These are phyloP conservation scores for Lasiosphaeria hispida DNA, from an alignment of 495 filamentous ascomycete genomes.

Conservation along the genomic window DNA sequence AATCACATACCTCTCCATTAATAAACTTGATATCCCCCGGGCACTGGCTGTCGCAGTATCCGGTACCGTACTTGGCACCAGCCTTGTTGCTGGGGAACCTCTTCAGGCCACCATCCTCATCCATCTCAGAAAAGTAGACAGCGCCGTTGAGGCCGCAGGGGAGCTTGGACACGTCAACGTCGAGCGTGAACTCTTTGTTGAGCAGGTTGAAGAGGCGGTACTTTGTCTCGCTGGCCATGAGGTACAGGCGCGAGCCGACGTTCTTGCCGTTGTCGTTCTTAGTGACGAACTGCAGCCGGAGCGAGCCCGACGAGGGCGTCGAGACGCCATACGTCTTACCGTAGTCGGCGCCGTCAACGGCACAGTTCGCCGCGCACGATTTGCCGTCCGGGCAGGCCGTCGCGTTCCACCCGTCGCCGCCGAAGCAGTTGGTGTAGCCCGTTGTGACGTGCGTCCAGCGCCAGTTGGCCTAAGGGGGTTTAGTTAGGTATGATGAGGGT, in stretches of 20 bases:
- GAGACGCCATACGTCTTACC: constrained; percentile 58
- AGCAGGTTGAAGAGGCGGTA: constrained; percentile 64
- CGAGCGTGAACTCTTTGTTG: constrained; percentile 68
- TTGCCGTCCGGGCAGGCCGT: constrained; percentile 51
- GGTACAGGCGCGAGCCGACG: constrained; percentile 61
- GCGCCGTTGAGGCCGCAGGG: constrained; percentile 72
- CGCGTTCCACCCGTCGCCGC: constrained; percentile 57
- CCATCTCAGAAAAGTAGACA: constrained; percentile 66
- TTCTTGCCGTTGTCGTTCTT: constrained; percentile 47
- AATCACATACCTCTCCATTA: constrained; percentile 50
- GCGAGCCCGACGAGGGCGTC: constrained; percentile 47
- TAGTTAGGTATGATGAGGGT: not conserved
- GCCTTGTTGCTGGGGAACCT: constrained; percentile 58
- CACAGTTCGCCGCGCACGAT: constrained; percentile 58
- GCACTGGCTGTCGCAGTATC: constrained; percentile 71
- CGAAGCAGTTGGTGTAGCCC: constrained; percentile 64
- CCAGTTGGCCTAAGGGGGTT: constrained; percentile 53
- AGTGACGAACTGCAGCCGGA: constrained; percentile 61
- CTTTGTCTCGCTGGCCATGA: constrained; percentile 54
- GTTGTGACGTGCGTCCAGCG: constrained; percentile 59
- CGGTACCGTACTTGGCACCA: constrained; percentile 67
- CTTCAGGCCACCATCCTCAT: constrained; percentile 57
- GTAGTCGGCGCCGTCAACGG: constrained; percentile 65
- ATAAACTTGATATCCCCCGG: constrained; percentile 68
- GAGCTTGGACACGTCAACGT: constrained; percentile 64